Evolutionary conservation across 176 grass and related monocot genomes (phyloP).

Genomic region (Phoenix dactylifera): DNA sequence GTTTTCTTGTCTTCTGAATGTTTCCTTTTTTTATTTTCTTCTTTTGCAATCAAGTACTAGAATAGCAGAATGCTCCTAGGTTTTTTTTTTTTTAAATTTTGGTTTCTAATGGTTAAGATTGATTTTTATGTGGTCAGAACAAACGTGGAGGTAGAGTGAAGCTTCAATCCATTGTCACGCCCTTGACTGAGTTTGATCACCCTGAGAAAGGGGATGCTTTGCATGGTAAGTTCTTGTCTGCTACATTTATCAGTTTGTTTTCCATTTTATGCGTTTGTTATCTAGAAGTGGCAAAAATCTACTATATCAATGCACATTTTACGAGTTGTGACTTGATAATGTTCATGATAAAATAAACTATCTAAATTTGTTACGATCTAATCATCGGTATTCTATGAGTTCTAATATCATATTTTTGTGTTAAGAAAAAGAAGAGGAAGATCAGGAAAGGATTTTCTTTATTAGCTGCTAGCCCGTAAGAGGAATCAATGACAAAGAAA

Average conservation of each 20-base stretch:
- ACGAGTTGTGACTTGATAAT: no score
- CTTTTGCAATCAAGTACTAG: background rate
- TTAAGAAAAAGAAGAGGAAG: no score
- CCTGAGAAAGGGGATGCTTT: conserved; percentile 87
- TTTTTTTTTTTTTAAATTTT: conserved; percentile 12
- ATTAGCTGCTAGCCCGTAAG: no score
- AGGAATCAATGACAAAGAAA: no score
- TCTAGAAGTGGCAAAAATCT: background rate
- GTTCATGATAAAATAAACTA: no score
- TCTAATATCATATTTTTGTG: no score
- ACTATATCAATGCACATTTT: no score
- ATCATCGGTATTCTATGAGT: no score
- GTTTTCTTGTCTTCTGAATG: background rate
- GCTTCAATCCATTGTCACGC: conserved; percentile 24
- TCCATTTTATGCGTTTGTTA: background rate
- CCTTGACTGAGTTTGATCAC: conserved; percentile 70
- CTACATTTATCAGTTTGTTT: background rate
- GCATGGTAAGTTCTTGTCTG: conserved; percentile 40
- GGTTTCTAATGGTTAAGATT: background rate
- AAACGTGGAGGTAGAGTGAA: conserved; percentile 26
- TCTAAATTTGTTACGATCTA: no score
- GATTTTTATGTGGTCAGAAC: conserved; percentile 9
- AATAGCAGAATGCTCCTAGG: background rate
- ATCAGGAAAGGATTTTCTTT: no score
- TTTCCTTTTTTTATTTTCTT: background rate